A percentile compares a stretch with the other conserved stretches of the same genome.
These are phyloP conservation scores for Crithidia fasciculata DNA, from an alignment of 208 protist genomes.

Conservation along the genomic window DNA sequence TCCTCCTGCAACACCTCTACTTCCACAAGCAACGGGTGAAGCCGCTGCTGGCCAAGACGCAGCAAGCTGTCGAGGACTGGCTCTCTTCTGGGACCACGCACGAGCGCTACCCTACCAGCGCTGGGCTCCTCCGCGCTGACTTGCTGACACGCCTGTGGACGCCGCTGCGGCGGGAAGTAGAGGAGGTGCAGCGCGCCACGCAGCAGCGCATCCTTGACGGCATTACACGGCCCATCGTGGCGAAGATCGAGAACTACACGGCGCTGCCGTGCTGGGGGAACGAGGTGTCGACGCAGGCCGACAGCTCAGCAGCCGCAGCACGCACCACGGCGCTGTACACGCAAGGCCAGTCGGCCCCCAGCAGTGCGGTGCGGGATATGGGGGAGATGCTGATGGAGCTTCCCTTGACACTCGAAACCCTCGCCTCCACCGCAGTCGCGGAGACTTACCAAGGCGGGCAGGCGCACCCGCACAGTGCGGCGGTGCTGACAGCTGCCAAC, in stretches of 20 bases:
- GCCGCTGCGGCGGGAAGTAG: conserved; percentile 45
- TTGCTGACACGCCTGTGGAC: conserved; percentile 51
- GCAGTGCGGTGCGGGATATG: conserved; percentile 58
- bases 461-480: not conserved
- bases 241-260: conserved; percentile 42
- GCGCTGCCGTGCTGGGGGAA: conserved; percentile 45
- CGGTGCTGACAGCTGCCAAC: not conserved
- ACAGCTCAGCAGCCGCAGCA: not conserved
- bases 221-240: conserved; percentile 55
- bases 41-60: conserved; percentile 36
- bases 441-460: conserved; percentile 5
- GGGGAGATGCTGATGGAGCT: conserved; percentile 88
- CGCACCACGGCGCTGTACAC: conserved; percentile 21
- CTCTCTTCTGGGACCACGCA: conserved; percentile 37
- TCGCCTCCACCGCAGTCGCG: conserved; percentile 32
- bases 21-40: conserved; percentile 20
- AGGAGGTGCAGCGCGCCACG: conserved; percentile 30
- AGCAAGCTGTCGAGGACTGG: conserved; percentile 47
- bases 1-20: conserved; percentile 31
- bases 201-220: conserved; percentile 33
- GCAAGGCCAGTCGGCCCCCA: conserved; percentile 50
- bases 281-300: not conserved
- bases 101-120: conserved; percentile 40
- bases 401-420: conserved; percentile 68
- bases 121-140: conserved; percentile 19